Conservation (phyloP, 495 filamentous ascomycete genomes). For the Schizothecium vesticola region DNA sequence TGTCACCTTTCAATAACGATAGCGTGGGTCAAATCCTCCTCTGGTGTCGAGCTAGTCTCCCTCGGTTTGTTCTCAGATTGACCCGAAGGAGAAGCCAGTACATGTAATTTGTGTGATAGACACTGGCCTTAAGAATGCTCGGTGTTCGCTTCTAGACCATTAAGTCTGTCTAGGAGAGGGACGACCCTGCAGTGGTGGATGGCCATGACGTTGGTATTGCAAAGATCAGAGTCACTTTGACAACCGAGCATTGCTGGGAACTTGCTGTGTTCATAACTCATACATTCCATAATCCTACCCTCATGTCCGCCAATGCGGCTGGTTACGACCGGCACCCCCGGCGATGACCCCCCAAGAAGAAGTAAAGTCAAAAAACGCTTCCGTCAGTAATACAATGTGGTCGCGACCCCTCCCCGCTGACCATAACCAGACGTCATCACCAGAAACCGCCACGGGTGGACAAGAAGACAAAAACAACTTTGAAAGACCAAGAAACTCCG, state of each 20-base stretch:
- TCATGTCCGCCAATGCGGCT: background rate
- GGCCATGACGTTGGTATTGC: background rate
- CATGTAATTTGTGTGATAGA: no score
- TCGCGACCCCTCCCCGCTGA: background rate
- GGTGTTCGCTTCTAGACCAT: no score
- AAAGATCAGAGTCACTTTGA: background rate
- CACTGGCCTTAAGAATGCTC: background rate
- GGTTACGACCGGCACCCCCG: background rate
- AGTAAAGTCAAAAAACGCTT: constrained; percentile 1
- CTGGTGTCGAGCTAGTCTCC: background rate
- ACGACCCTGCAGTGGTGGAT: background rate
- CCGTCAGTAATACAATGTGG: background rate
- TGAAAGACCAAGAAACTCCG: background rate
- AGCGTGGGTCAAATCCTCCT: no score
- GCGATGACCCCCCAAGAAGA: background rate
- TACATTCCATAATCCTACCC: background rate
- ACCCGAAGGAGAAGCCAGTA: no score
- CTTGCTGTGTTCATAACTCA: background rate
- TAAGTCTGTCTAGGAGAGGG: background rate
- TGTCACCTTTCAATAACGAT: no score
- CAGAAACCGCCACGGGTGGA: background rate
- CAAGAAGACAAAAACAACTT: background rate
- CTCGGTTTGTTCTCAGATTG: no score
- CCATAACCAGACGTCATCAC: constrained; percentile 8
- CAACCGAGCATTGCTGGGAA: background rate